Base-by-base conservation (phyloP, 768 basidiomycete species). In the Russula vinacea region DNA sequence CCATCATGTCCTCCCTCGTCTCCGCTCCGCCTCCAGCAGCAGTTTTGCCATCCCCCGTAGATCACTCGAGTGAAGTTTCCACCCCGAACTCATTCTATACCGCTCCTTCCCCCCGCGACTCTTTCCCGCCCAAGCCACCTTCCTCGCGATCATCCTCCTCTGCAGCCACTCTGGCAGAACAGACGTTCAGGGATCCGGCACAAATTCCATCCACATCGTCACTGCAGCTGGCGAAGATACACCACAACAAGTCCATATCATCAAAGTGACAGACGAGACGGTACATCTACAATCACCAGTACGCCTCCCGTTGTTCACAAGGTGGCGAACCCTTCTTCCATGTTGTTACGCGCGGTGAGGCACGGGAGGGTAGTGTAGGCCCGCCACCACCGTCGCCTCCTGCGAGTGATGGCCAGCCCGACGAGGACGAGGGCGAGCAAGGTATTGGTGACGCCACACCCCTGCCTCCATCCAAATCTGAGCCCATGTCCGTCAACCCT, bases 381-480 rank as follows among this genome's bases (percentile, higher is more conserved):
- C 85, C 84, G 10, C 84, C 83, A 0, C 84, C 84, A 2, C 84
- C 85, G 11, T 85, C 81, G 0, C 80, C 80, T 1, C 80, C 80
- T 11, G 79, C 79, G 24, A 81, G 80, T 69, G 73, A 65, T 29
- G 72, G 71, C 58, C 70, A 69, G 44, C 68, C 64, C 44, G 69
- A 66, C 8, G 70, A 63, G 5, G 57, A 68, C 16, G 44, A 63
- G 11, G 54, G 33, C 54, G 37, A 32, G 22, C 54, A 35, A 17
- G 26, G 11, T 2, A 37, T 17, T 49, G 49, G 33, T 17, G 33
- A 40, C 6, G 44, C 35, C 14, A 14, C 44, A 6, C 56, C 60
- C 6, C 19, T 62, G 1, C 61, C 57, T 14, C 65, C 50, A 2
- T 56, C 66, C 33, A 60, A 64, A 29, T 60, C 55, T 29, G 58